phyloP scores from a whole-genome alignment of 1,139 yeast genomes.

The Pichia sp. region DNA sequence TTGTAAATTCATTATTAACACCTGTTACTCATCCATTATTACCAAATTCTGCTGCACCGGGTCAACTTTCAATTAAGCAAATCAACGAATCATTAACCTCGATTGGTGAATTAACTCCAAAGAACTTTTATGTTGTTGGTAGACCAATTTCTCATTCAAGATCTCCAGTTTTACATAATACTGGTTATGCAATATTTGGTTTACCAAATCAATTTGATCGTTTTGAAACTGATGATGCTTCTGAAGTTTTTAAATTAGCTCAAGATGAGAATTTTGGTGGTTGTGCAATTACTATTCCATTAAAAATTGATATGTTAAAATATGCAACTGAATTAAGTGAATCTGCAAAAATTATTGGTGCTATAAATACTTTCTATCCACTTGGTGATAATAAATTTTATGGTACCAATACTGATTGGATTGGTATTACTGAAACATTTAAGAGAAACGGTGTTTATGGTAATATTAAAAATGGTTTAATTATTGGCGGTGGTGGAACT shows the following conservation, averaged over 20 bases:
- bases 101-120: slow-evolving; percentile 54
- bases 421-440: slow-evolving; percentile 74
- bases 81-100: slow-evolving; percentile 53
- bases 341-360: slow-evolving; percentile 77
- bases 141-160: slow-evolving; percentile 78
- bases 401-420: slow-evolving; percentile 97
- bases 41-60: slow-evolving; percentile 69
- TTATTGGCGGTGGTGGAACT: slow-evolving; percentile 97
- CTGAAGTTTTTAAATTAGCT: slow-evolving; percentile 42
- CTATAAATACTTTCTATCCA: slow-evolving; percentile 82
- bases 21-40: slow-evolving; percentile 72
- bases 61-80: slow-evolving; percentile 59
- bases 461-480: slow-evolving; percentile 45
- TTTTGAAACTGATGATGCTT: slow-evolving; percentile 63
- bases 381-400: slow-evolving; percentile 46
- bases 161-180: slow-evolving; percentile 79
- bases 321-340: slow-evolving; percentile 57
- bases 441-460: slow-evolving; percentile 46
- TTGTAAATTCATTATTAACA: slow-evolving; percentile 66
- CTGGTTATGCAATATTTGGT: slow-evolving; percentile 65
- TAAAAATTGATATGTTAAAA: slow-evolving; percentile 71
- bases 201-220: slow-evolving; percentile 69
- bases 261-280: slow-evolving; percentile 66
- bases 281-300: slow-evolving; percentile 84
- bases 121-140: slow-evolving; percentile 74